These are phyloP conservation scores for Cryptosporidium muris DNA, from an alignment of 169 alveolate species.

Conservation along the genomic window DNA sequence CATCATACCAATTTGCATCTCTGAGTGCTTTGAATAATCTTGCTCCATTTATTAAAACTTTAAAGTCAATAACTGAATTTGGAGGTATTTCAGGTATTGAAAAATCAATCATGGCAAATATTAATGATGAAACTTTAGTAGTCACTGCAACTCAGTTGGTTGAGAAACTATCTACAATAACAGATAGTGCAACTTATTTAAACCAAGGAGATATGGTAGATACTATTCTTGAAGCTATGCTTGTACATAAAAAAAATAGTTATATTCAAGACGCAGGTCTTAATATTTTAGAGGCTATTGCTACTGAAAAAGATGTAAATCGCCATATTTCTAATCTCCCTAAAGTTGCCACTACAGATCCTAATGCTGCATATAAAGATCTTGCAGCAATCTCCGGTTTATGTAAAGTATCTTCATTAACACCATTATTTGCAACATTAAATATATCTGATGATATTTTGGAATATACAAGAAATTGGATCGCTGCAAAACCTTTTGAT, in stretches of 20 bases:
- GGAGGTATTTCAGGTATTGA: conserved; percentile 90
- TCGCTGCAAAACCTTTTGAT: conserved; percentile 60
- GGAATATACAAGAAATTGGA: conserved; percentile 55
- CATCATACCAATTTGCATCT: conserved; percentile 82
- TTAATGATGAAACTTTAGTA: conserved; percentile 78
- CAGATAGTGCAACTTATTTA: conserved; percentile 82
- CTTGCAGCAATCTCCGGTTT: conserved; percentile 90
- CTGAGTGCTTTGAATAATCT: conserved; percentile 83
- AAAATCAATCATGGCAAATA: conserved; percentile 80
- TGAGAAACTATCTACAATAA: conserved; percentile 81
- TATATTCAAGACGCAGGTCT: conserved; percentile 84
- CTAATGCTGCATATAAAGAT: conserved; percentile 84
- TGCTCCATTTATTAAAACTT: conserved; percentile 81
- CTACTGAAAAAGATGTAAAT: conserved; percentile 87
- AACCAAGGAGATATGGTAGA: conserved; percentile 83
- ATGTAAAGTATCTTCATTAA: conserved; percentile 75
- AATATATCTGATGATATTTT: conserved; percentile 58
- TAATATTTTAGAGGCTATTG: conserved; percentile 83
- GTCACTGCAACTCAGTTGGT: conserved; percentile 84
- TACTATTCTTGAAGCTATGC: conserved; percentile 86
- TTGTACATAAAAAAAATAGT: conserved; percentile 85
- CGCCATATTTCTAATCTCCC: conserved; percentile 81
- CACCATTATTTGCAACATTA: conserved; percentile 41
- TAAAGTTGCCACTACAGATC: conserved; percentile 80
- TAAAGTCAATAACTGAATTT: conserved; percentile 85